Evolutionary conservation across 1,284 basidiomycete genomes (phyloP).

Genomic region (Papiliotrema laurentii): DNA sequence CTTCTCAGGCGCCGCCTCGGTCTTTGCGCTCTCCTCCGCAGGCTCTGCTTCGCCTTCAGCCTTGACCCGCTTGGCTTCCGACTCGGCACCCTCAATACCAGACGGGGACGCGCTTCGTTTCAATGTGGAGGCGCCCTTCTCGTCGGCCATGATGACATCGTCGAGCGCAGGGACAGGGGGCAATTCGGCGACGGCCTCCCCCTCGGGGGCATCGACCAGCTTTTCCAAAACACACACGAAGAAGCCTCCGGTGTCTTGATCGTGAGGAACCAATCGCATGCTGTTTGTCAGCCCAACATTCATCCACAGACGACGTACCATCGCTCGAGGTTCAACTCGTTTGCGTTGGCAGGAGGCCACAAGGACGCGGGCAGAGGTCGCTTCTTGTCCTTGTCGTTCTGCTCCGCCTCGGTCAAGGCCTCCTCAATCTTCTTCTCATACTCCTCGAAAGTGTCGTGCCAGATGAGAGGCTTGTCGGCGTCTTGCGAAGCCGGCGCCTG

Average conservation of each 20-base stretch:
- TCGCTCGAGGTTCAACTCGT: conserved; percentile 59
- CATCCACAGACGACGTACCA: conserved; percentile 55
- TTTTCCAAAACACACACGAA: conserved; percentile 86
- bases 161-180: conserved; percentile 8
- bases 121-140: conserved; percentile 15
- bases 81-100: conserved; percentile 8
- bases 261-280: conserved; percentile 85
- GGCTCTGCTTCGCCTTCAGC: conserved; percentile 36
- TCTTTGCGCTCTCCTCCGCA: conserved; percentile 11
- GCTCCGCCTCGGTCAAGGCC: conserved; percentile 12
- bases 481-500: conserved; percentile 19
- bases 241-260: conserved; percentile 97
- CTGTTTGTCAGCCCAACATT: conserved; percentile 47
- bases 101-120: conserved; percentile 27
- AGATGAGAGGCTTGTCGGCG: conserved; percentile 20
- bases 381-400: conserved; percentile 43
- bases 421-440: neutral
- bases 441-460: conserved; percentile 32
- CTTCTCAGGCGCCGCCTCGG: conserved; percentile 11
- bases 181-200: conserved; percentile 7
- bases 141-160: conserved; percentile 17
- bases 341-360: conserved; percentile 71
- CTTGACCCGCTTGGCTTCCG: conserved; percentile 11
- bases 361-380: conserved; percentile 61
- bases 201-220: conserved; percentile 13